A percentile compares a stretch with the other conserved stretches of the same genome.
Conservation (phyloP, 164 flowering plant species). For the Piper longum region DNA sequence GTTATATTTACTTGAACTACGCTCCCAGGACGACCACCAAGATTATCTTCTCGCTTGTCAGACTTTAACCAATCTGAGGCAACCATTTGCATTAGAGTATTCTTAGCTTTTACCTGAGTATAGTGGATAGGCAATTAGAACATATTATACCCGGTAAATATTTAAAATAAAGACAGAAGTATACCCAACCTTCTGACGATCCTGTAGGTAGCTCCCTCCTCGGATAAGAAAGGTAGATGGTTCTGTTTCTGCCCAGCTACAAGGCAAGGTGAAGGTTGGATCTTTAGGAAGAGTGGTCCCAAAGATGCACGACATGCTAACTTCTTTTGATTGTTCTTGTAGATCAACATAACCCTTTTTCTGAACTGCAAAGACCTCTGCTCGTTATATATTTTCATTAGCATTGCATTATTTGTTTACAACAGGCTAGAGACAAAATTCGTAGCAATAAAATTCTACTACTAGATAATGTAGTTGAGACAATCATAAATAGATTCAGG, state of each 20-base stretch:
- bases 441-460: not conserved
- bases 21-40: constrained; percentile 61
- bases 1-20: constrained; percentile 51
- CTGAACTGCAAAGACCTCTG: constrained; percentile 31
- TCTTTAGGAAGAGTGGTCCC: constrained; percentile 39
- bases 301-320: constrained; percentile 20
- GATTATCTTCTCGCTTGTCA: constrained; percentile 69
- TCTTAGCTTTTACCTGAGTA: constrained; percentile 51
- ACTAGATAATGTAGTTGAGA: not conserved
- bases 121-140: not conserved
- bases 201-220: constrained; percentile 29
- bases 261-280: constrained; percentile 18
- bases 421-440: not conserved
- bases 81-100: constrained; percentile 73
- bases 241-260: constrained; percentile 38
- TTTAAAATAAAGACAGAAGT: not conserved
- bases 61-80: constrained; percentile 87
- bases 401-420: not conserved
- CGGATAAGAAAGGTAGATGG: constrained; percentile 46
- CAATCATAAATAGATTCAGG: not conserved
- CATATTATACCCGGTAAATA: not conserved
- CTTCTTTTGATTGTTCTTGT: constrained; percentile 21
- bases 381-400: too few relatives aligned
- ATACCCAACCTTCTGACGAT: constrained; percentile 25
- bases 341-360: constrained; percentile 53